Evolutionary conservation across 2,329 filamentous ascomycete species (phyloP), one percentile per base, ranked within the genome.

Genomic region (Dactylellina parvicollis): DNA sequence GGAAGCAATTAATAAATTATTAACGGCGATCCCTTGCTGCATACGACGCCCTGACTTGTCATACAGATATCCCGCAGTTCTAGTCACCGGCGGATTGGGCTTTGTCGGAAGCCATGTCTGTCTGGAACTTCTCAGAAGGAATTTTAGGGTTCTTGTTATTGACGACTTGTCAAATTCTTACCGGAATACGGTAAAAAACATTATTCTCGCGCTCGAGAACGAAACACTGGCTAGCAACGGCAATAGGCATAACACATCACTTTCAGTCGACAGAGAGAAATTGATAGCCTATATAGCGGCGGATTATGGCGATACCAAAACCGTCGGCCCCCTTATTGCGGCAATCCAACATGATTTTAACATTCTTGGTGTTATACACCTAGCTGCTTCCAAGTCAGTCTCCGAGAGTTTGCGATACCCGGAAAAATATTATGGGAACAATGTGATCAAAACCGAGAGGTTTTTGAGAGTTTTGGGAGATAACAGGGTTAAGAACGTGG

Each of bases 331-430:
- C 2, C 14, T 20, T 16, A 10, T 67, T 2, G 14, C 26, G 12
- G 14, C 3, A 3, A 44, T 40, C 22, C 24, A 24, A 9, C 22
- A 14, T 8, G 5, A 59, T 22, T 42, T 67, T 1, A 82, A 81
- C 24, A 88, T 89, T 74, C 80, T 81, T 0, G 87, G 87, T 0
- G 87, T 89, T 8, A 88, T 90, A 61, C 88, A 90, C 77, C 89
- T 90, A 75, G 88, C 88, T n/a, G 88, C 88, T 0, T 86, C 86
- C 82, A 90, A 90, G 79, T 86, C 87, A 1, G 87, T 89, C 0
- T 84, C 84, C 16, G 88, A 90, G 76, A 88, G 86, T 54, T 88
- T 89, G 74, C 79, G 80, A 26, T 81, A 83, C 66, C 88, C 88
- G 0, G 79, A 89, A 65, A 85, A 85, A 69, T 90, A 90, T 80